These are phyloP conservation scores for Saturnispora sanitii DNA, from an alignment of 805 yeast genomes.

Conservation along the genomic window DNA sequence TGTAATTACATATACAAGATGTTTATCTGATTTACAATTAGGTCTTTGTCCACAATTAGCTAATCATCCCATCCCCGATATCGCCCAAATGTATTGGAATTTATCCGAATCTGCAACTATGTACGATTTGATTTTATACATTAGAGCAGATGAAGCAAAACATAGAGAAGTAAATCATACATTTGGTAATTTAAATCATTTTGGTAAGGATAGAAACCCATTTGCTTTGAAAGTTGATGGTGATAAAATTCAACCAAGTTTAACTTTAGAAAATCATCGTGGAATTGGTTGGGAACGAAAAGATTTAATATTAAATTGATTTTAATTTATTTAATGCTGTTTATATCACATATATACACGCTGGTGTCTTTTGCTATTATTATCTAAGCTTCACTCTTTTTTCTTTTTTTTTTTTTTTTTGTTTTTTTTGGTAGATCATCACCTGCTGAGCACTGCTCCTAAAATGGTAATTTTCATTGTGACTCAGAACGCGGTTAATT, in stretches of 20 bases:
- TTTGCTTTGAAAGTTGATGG: constrained; percentile 39
- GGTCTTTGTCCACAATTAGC: constrained; percentile 43
- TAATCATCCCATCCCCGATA: constrained; percentile 38
- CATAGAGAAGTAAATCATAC: constrained; percentile 77
- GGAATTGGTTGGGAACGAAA: constrained; percentile 29
- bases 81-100: constrained; percentile 58
- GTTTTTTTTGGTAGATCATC: not conserved
- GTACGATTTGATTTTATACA: constrained; percentile 47
- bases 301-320: constrained; percentile 24
- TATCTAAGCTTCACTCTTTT: not conserved
- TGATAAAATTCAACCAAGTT: constrained; percentile 23
- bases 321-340: no score
- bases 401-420: not conserved
- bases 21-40: constrained; percentile 42
- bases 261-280: constrained; percentile 19
- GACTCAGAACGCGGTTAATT: constrained; percentile 2
- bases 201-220: constrained; percentile 51
- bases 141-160: constrained; percentile 71
- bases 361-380: no score
- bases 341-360: no score
- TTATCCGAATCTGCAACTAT: constrained; percentile 42
- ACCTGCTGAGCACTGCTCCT: not conserved
- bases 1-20: constrained; percentile 55
- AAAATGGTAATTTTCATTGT: constrained; percentile 2
- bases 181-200: constrained; percentile 46